These are phyloP conservation scores for Hypsizygus ulmarius DNA, from an alignment of 1,284 basidiomycete species.

Conservation along the genomic window DNA sequence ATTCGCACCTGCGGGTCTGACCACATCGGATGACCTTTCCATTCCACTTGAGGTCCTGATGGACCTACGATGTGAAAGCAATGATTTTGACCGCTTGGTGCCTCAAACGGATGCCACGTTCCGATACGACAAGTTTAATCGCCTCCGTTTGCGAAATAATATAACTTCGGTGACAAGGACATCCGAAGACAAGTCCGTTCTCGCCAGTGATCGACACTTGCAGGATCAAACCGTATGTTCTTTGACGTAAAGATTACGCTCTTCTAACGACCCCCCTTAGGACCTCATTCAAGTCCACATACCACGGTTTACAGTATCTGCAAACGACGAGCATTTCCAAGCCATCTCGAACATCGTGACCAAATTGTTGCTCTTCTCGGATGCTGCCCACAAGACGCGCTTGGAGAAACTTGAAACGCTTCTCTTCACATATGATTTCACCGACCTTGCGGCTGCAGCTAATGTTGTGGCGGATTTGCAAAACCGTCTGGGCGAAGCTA, in stretches of 20 bases:
- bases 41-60: conserved; percentile 90
- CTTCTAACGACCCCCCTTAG: conserved; percentile 36
- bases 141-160: conserved; percentile 78
- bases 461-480: conserved; percentile 77
- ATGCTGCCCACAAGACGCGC: conserved; percentile 78
- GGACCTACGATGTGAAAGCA: conserved; percentile 79
- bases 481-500: conserved; percentile 65
- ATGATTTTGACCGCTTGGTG: conserved; percentile 85
- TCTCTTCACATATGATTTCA: conserved; percentile 90
- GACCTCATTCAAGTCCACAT: conserved; percentile 81
- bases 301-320: conserved; percentile 87
- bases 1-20: conserved; percentile 69
- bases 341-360: conserved; percentile 89
- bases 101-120: conserved; percentile 86
- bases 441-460: conserved; percentile 69
- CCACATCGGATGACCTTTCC: conserved; percentile 41
- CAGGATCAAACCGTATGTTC: conserved; percentile 70
- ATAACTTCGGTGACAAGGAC: conserved; percentile 45
- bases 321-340: conserved; percentile 83
- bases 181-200: conserved; percentile 26
- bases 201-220: conserved; percentile 56
- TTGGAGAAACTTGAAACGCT: conserved; percentile 81
- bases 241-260: neutral
- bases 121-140: conserved; percentile 95
- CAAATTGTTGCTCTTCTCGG: conserved; percentile 84